Percentiles rank a stretch among this genome's conserved stretches.
Conservation (phyloP, 306 rosid genomes). For the Benincasa hispida region DNA sequence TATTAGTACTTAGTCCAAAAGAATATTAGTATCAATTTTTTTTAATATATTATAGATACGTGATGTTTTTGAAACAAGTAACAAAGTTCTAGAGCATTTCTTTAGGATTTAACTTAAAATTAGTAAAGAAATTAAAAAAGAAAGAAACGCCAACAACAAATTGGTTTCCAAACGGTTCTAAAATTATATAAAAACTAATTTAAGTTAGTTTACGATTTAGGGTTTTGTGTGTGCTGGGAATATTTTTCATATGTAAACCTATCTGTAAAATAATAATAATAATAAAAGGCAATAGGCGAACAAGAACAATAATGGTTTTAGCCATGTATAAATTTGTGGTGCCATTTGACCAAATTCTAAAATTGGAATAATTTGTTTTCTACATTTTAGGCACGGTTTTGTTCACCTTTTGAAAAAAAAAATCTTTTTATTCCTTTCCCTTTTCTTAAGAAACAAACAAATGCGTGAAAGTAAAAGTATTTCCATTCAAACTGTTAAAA, state of each 20-base stretch:
- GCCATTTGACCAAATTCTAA: background rate
- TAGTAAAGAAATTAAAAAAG: too few relatives aligned
- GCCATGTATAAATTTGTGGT: background rate
- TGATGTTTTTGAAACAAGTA: too few relatives aligned
- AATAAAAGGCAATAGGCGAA: background rate
- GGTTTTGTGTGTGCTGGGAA: background rate
- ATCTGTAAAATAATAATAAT: too few relatives aligned
- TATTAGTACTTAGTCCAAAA: too few relatives aligned
- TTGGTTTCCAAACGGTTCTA: too few relatives aligned
- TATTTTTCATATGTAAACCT: background rate
- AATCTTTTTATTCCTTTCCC: background rate
- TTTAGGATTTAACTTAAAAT: too few relatives aligned
- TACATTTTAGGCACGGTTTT: background rate
- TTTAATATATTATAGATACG: too few relatives aligned
- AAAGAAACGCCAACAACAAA: too few relatives aligned
- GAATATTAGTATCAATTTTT: too few relatives aligned
- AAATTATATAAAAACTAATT: too few relatives aligned
- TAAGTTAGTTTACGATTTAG: too few relatives aligned
- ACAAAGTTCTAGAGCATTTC: too few relatives aligned
- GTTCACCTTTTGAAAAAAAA: background rate
- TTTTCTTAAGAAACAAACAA: background rate
- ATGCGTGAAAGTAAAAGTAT: background rate
- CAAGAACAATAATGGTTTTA: background rate
- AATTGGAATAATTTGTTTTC: background rate
- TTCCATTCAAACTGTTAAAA: slow-evolving; percentile 1